Base-by-base conservation (phyloP, 257 asterid genomes). In the Plectranthus barbatus region DNA sequence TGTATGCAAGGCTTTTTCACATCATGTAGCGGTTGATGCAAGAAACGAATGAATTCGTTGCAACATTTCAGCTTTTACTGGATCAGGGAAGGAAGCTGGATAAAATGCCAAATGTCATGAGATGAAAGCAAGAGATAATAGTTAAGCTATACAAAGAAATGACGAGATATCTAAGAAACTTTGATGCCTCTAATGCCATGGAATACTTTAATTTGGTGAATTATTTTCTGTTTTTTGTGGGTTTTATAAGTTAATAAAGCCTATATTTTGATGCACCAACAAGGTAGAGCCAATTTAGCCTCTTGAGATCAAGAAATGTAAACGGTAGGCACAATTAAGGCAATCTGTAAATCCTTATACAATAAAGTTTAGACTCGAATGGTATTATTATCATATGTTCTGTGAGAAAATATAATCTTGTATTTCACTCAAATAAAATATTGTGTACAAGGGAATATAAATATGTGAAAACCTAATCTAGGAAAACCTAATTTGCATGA, bases 21-120 rank as follows among this genome's bases (percentile, higher is more conserved):
- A 60, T 82, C 84, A 82, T 66, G 78, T 76, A 56, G 78, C 62
- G 50, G 82, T 67, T 9, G 90, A 79, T 44, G 79, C 70, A 21
- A 88, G 81, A 74, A 88, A 78, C 3, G 86, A 62, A 21, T 76
- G 86, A 34, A 85, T 88, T 37, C 82, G 80, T 66, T 83, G 94
- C 75, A 83, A 67, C 69, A 88, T 75, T 76, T 85, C 96, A 12
- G 91, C 81, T 74, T 85, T 88, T 53, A 88, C 87, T 2, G 82
- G 60, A 74, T 84, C 92, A 33, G 96, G 95, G 56, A 85, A 77
- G 1, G 89, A 81, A 60, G 85, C 95, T 88, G 91, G 74, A 74
- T 29, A 40, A 67, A 48, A 66, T 37, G 23, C 20, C 2, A n/a
- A 33, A 50, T 41, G 33, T 60, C 45, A 6, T 19, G 46, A 17